Evolutionary conservation across 257 asterid species (phyloP).

Genomic region (Fraxinus excelsior): DNA sequence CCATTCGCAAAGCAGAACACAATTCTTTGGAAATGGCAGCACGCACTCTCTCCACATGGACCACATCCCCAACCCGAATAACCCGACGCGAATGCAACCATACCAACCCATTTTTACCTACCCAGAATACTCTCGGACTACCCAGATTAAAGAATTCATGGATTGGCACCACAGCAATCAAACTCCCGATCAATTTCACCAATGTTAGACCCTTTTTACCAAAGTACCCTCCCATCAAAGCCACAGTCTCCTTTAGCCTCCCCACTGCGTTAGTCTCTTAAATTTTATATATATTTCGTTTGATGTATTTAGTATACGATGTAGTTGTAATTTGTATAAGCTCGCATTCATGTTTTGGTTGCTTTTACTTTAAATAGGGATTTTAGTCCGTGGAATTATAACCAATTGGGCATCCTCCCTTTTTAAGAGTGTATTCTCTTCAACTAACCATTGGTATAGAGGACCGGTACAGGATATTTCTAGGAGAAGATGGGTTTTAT

Average conservation of each 20-base stretch:
- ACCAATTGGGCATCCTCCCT: background rate
- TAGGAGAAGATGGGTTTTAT: no score
- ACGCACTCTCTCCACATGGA: conserved; percentile 36
- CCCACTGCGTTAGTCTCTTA: conserved; percentile 46
- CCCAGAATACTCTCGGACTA: conserved; percentile 16
- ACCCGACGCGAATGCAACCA: conserved; percentile 24
- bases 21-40: conserved; percentile 50
- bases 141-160: conserved; percentile 31
- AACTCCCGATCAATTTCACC: conserved; percentile 26
- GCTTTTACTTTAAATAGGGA: conserved; percentile 1
- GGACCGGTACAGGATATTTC: no score
- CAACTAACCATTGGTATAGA: background rate
- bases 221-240: conserved; percentile 41
- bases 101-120: background rate
- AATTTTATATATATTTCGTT: background rate
- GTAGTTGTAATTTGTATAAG: background rate
- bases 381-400: background rate
- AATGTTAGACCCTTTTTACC: conserved; percentile 32
- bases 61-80: conserved; percentile 28
- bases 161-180: conserved; percentile 38
- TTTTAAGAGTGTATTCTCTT: background rate
- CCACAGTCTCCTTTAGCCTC: conserved; percentile 45
- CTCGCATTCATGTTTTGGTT: background rate
- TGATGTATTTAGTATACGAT: conserved; percentile 12
- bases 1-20: background rate